A percentile compares a stretch with the other conserved stretches of the same genome.
Evolutionary conservation across 2,329 filamentous ascomycete genomes (phyloP).

Genomic region (Calonectria pseudoturangicola): DNA sequence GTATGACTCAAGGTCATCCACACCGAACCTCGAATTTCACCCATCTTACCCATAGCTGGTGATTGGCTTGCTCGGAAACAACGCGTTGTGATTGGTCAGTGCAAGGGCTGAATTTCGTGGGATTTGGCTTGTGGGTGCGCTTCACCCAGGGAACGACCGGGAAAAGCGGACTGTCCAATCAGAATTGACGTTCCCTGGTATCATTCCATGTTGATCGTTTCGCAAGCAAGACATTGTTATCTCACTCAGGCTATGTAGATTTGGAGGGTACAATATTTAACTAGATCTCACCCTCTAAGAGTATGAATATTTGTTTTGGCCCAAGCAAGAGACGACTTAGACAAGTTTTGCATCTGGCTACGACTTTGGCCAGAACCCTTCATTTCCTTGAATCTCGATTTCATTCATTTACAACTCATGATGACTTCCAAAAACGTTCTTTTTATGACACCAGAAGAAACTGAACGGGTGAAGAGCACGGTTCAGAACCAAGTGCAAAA

Average conservation of each 20-base stretch:
- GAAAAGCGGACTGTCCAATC: not conserved
- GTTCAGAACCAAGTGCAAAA: conserved; percentile 49
- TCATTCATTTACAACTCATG: not conserved
- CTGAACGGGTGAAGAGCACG: conserved; percentile 52
- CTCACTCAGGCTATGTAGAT: not conserved
- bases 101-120: not conserved
- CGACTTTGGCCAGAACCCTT: not conserved
- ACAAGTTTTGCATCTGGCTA: not conserved
- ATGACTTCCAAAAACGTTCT: conserved; percentile 55
- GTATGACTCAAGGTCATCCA: conserved; percentile 1
- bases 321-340: too few relatives aligned
- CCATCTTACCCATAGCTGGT: not conserved
- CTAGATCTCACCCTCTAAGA: not conserved
- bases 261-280: not conserved
- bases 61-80: not conserved
- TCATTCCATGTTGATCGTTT: not conserved
- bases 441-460: conserved; percentile 58
- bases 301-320: too few relatives aligned
- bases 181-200: not conserved
- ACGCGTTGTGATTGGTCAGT: not conserved
- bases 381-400: not conserved
- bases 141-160: not conserved
- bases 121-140: not conserved
- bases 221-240: not conserved
- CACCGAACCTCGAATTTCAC: not conserved